Base-by-base conservation (phyloP, 2,329 filamentous ascomycete genomes). In the Tolypocladium paradoxum region DNA sequence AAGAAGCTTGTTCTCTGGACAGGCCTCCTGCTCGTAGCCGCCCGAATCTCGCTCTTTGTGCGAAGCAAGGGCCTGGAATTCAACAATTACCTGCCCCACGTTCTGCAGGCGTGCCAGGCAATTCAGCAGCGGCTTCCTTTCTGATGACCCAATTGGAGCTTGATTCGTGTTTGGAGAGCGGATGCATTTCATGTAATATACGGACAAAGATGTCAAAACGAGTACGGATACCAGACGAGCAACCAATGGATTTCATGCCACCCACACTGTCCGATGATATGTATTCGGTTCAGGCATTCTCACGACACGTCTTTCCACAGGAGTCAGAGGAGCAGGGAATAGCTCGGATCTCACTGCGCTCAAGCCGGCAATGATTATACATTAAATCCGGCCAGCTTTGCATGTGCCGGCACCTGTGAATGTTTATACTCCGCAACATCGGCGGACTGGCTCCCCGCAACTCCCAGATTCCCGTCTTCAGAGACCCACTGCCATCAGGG, bases 1-100 rank as follows among this genome's bases (percentile, higher is more conserved):
- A 6, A 49, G 47, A 54, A 49, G 35, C 36, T 46, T 6, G 29
- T 50, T 6, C 31, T 52, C 1, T 58, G 55, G 47, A n/a, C 51
- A 2, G 43, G 51, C 6, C 24, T 49, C 18, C 33, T 58, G 6
- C 24, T 51, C n/a, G 47, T n/a, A 18, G 11, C 27, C 9, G 11
- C 50, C 14, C 22, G 50, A 4, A 9, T 49, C 18, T 22, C 52
- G 3, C 6, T 54, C 2, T n/a, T 47, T 18, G 46, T 51, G 14
- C 43, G 40, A 4, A 43, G 22, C 3, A 45, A 43, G 7, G 33
- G 47, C 34, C 43, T 52, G 48, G 37, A 56, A 8, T 14, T 52
- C 3, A 12, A 48, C 40, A 31, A 33, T 1, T 45, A 52, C 34
- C 12, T 54, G 20, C 36, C 50, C 12, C 40, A 29, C 5, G 3